phyloP scores from a whole-genome alignment of 179 eudicot genomes.

The Nepenthes alata region DNA sequence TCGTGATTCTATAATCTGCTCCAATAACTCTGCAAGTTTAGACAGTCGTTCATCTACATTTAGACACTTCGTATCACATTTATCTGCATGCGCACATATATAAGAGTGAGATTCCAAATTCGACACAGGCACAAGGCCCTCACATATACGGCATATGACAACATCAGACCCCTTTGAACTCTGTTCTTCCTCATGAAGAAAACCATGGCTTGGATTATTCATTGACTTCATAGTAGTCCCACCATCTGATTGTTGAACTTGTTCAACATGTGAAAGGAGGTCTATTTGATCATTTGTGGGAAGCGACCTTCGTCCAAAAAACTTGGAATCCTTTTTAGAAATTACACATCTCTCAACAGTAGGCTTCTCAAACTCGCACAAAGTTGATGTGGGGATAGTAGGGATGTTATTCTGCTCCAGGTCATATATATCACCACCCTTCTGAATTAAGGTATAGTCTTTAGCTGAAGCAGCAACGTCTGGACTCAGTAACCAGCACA shows the following conservation, averaged over 20 bases:
- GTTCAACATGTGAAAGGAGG: slow-evolving; percentile 8
- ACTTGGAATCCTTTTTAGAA: slow-evolving; percentile 10
- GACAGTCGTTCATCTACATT: slow-evolving; percentile 39
- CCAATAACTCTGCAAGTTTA: slow-evolving; percentile 46
- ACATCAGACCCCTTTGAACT: slow-evolving; percentile 24
- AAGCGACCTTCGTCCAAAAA: slow-evolving; percentile 9
- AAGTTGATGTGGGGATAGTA: slow-evolving; percentile 2
- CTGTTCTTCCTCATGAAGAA: slow-evolving; percentile 19
- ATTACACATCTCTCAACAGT: slow-evolving; percentile 1
- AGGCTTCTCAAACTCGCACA: slow-evolving; percentile 11
- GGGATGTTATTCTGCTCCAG: slow-evolving; percentile 6
- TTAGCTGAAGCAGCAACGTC: slow-evolving; percentile 18
- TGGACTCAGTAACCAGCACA: slow-evolving; percentile 15
- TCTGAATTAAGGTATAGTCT: slow-evolving; percentile 8
- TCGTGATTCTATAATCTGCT: slow-evolving; percentile 37
- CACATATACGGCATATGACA: slow-evolving; percentile 63
- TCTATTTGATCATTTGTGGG: slow-evolving; percentile 8
- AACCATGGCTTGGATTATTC: slow-evolving; percentile 10
- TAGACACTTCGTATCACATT: slow-evolving; percentile 31
- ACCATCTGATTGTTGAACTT: slow-evolving; percentile 11
- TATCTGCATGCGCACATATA: slow-evolving; percentile 63
- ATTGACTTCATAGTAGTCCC: slow-evolving; percentile 8
- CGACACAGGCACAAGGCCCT: slow-evolving; percentile 37
- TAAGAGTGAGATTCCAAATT: slow-evolving; percentile 57
- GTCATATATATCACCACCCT: slow-evolving; percentile 10